phyloP scores from a whole-genome alignment of 202 grass and related monocot genomes.

The Panicum virgatum region DNA sequence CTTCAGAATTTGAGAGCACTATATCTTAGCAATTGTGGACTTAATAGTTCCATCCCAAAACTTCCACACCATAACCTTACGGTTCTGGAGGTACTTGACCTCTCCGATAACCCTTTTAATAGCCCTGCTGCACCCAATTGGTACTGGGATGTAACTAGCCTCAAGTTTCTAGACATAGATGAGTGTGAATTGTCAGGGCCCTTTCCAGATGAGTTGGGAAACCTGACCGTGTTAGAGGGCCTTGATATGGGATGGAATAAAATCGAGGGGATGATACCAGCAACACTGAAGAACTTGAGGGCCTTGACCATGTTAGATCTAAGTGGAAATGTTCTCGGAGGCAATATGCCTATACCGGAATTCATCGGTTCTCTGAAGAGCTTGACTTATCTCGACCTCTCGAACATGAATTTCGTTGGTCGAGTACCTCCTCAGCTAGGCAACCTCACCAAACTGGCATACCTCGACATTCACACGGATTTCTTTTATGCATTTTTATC shows the following conservation, averaged over 20 bases:
- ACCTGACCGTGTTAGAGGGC: neutral
- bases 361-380: neutral
- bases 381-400: neutral
- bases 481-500: neutral
- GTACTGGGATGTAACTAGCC: too few relatives aligned
- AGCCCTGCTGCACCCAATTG: too few relatives aligned
- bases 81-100: neutral
- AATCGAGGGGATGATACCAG: neutral
- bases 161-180: too few relatives aligned
- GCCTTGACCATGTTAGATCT: too few relatives aligned
- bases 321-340: neutral
- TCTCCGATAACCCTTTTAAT: rapidly evolving
- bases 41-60: neutral
- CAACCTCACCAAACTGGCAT: neutral
- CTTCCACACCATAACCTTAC: neutral
- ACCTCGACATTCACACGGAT: neutral
- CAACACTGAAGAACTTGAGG: neutral
- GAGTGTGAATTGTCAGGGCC: too few relatives aligned
- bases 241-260: neutral
- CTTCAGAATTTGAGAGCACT: neutral
- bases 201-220: neutral
- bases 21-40: too few relatives aligned
- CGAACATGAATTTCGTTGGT: neutral
- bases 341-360: neutral
- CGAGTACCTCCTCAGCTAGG: neutral